Conservation (phyloP, 331 rosid genomes). For the Malus hybrid region DNA sequence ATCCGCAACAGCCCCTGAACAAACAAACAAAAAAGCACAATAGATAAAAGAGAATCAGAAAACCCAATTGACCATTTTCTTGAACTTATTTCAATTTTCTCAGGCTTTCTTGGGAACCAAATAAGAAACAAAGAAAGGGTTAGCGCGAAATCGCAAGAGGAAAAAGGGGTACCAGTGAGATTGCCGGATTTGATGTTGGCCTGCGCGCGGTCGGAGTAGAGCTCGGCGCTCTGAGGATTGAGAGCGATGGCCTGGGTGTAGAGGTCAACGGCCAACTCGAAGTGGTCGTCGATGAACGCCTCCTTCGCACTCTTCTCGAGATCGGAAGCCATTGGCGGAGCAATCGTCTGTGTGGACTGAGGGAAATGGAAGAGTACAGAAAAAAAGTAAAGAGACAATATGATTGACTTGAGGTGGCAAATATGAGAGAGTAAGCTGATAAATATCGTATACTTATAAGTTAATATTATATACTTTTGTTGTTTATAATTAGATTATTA, state of each 20-base stretch:
- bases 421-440: no score
- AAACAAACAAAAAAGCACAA: background rate
- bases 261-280: constrained; percentile 49
- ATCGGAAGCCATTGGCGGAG: constrained; percentile 68
- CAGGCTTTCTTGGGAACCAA: background rate
- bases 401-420: no score
- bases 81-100: background rate
- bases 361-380: constrained; percentile 19
- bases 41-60: background rate
- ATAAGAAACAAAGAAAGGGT: background rate
- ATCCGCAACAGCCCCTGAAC: constrained; percentile 73
- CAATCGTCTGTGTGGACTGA: background rate
- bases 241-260: constrained; percentile 48
- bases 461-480: no score
- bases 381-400: background rate
- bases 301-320: constrained; percentile 54
- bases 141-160: background rate
- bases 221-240: constrained; percentile 43
- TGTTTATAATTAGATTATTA: no score
- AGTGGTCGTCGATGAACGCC: constrained; percentile 73
- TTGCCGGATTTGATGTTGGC: constrained; percentile 63
- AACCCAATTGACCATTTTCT: background rate
- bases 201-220: constrained; percentile 71
- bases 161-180: constrained; percentile 38
- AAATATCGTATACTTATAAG: no score